Percentiles rank a stretch among this genome's conserved stretches.
Conservation (phyloP, 108 stramenopile species). For the Cyclostephanos invisitatus region DNA sequence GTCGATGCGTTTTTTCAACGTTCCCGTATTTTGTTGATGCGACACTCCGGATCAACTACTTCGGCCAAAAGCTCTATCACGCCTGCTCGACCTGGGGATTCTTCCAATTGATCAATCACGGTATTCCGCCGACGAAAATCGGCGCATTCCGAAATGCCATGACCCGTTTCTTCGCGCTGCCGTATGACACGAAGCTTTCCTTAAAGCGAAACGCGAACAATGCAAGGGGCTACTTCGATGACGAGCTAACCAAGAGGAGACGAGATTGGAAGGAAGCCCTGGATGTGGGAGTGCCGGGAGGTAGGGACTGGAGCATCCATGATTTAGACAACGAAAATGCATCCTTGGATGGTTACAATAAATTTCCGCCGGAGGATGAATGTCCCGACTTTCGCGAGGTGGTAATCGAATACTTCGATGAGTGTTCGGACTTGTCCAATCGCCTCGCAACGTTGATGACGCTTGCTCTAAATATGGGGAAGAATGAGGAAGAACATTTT, state of each 20-base stretch:
- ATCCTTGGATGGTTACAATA: slow-evolving; percentile 89
- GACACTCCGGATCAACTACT: slow-evolving; percentile 24
- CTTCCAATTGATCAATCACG: slow-evolving; percentile 87
- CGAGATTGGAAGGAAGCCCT: slow-evolving; percentile 90
- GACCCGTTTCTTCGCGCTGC: slow-evolving; percentile 74
- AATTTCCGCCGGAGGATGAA: slow-evolving; percentile 64
- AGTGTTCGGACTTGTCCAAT: slow-evolving; percentile 66
- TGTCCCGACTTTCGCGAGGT: slow-evolving; percentile 66
- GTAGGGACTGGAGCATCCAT: slow-evolving; percentile 54
- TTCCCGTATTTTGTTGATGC: neutral
- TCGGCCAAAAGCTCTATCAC: slow-evolving; percentile 46
- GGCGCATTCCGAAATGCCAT: slow-evolving; percentile 57
- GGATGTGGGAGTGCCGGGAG: slow-evolving; percentile 85
- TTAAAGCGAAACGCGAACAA: slow-evolving; percentile 78
- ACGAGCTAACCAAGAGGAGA: slow-evolving; percentile 90
- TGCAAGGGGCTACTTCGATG: slow-evolving; percentile 91
- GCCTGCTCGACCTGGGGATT: slow-evolving; percentile 89
- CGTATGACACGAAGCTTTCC: slow-evolving; percentile 54
- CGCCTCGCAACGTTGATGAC: slow-evolving; percentile 67
- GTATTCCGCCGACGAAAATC: slow-evolving; percentile 60
- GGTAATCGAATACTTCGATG: slow-evolving; percentile 69
- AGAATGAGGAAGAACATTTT: slow-evolving; percentile 40
- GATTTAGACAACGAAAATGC: slow-evolving; percentile 66
- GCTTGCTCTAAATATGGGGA: slow-evolving; percentile 38
- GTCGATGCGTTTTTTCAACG: neutral